Evolutionary conservation across 345 rosid species (phyloP), one percentile per base, ranked within the genome.

Genomic region (Salix udensis): DNA sequence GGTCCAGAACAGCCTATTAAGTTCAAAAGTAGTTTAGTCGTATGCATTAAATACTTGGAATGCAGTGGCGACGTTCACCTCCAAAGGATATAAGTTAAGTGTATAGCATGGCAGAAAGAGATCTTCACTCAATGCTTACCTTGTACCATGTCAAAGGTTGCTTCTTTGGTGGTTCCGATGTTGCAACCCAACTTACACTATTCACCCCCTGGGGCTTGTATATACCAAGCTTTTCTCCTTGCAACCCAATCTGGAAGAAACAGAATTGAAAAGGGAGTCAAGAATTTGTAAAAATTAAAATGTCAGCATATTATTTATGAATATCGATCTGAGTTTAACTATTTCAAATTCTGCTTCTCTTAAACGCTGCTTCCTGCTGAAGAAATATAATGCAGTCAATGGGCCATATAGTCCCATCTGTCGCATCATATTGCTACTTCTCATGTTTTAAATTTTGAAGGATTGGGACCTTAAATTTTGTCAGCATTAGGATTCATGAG

Each of bases 121-220:
- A 64, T 30, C 48, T 44, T 74, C 44, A 15, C 7, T 11, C 70
- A 21, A 62, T 53, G 34, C 52, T 77, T 86, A 92, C 98, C 98
- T 93, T 96, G 76, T 92, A 92, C 99, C 98, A 96, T 58, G 94
- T 93, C 85, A 93, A 84, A 64, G 98, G 91, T 77, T 89, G 92
- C 48, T 86, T 72, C 77, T 79, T 92, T 23, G 91, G 98, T 40
- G 96, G 96, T 72, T 82, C 82, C 16, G 88, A 68, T 68, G 94
- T 86, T 68, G 89, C 81, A n/a, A 84, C 80, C 99, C 98, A 96
- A 42, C 87, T 86, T 42, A 82, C 87, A 30, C 68, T 81, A 48
- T 75, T 80, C 28, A 83, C 55, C 39, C 83, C 87, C 72, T 83
- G 88, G 68, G 89, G 86, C 67, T 85, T 92, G 84, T 86, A 88